Conservation (phyloP, 345 rosid genomes). For the Lepidium didymum region DNA sequence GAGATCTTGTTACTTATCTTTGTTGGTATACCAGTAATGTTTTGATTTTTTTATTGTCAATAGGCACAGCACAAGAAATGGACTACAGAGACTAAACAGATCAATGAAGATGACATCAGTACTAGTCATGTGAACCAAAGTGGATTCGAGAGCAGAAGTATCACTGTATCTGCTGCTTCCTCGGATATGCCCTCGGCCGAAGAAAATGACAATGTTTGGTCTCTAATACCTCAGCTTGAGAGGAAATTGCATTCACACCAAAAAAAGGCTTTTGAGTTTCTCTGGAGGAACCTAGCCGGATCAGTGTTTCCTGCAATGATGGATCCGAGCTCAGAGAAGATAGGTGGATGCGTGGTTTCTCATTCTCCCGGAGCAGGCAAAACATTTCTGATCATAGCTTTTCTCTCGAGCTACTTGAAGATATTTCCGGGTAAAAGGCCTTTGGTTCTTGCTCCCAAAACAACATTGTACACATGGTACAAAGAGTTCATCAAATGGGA, state of each 20-base stretch:
- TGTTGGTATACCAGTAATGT: not conserved
- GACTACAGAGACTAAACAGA: slow-evolving; percentile 33
- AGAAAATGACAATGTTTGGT: slow-evolving; percentile 65
- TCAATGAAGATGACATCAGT: slow-evolving; percentile 32
- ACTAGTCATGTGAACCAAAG: slow-evolving; percentile 26
- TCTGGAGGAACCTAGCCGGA: slow-evolving; percentile 77
- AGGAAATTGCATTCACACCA: slow-evolving; percentile 66
- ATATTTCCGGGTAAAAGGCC: slow-evolving; percentile 83
- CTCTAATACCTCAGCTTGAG: slow-evolving; percentile 64
- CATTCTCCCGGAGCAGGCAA: slow-evolving; percentile 95
- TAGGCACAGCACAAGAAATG: slow-evolving; percentile 41
- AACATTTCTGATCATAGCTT: slow-evolving; percentile 82
- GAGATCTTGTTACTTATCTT: not conserved
- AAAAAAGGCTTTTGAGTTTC: slow-evolving; percentile 74
- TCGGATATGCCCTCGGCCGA: slow-evolving; percentile 28
- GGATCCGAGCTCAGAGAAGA: slow-evolving; percentile 42
- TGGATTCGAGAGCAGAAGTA: slow-evolving; percentile 26
- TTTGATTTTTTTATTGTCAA: not conserved
- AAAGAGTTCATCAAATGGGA: slow-evolving; percentile 94
- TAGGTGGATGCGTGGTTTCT: slow-evolving; percentile 84
- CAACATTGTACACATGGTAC: slow-evolving; percentile 92
- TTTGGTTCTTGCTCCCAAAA: slow-evolving; percentile 85
- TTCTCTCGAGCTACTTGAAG: slow-evolving; percentile 80
- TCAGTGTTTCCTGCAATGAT: slow-evolving; percentile 53
- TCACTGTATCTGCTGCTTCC: slow-evolving; percentile 27